Conservation (phyloP, 2,329 filamentous ascomycete genomes). For the Pseudocercospora musae region DNA sequence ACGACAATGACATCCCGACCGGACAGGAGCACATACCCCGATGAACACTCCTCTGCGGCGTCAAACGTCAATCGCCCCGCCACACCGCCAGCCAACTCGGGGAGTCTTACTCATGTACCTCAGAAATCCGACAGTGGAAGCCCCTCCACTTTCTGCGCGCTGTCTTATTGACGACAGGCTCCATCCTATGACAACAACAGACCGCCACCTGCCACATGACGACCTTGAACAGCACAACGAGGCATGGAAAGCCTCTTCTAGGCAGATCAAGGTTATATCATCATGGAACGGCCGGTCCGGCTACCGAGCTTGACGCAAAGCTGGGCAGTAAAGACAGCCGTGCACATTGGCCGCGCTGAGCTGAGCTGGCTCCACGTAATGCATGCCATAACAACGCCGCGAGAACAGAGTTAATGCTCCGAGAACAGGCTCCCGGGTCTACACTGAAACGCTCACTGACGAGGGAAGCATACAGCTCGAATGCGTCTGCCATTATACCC, state of each 20-base stretch:
- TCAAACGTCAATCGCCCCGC: not conserved
- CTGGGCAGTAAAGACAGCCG: not conserved
- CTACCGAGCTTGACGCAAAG: not conserved
- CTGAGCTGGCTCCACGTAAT: not conserved
- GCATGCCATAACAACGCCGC: not conserved
- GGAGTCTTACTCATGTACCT: not conserved
- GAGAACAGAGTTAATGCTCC: not conserved
- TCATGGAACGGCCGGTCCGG: not conserved
- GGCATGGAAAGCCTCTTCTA: too few relatives aligned
- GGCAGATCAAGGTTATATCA: not conserved
- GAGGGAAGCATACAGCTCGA: not conserved
- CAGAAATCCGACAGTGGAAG: not conserved
- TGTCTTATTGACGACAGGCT: conserved; percentile 4
- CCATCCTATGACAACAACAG: not conserved
- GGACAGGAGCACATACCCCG: conserved; percentile 1
- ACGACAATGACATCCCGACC: not conserved
- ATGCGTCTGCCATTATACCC: not conserved
- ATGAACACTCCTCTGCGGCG: not conserved
- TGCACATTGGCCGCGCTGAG: not conserved
- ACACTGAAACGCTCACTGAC: not conserved
- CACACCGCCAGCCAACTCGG: too few relatives aligned
- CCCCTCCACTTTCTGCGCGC: conserved; percentile 2
- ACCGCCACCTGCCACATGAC: not conserved
- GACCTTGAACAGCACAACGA: too few relatives aligned
- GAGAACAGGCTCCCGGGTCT: not conserved